phyloP scores from a whole-genome alignment of 2,329 filamentous ascomycete genomes.

The Pseudogymnoascus sp. region DNA sequence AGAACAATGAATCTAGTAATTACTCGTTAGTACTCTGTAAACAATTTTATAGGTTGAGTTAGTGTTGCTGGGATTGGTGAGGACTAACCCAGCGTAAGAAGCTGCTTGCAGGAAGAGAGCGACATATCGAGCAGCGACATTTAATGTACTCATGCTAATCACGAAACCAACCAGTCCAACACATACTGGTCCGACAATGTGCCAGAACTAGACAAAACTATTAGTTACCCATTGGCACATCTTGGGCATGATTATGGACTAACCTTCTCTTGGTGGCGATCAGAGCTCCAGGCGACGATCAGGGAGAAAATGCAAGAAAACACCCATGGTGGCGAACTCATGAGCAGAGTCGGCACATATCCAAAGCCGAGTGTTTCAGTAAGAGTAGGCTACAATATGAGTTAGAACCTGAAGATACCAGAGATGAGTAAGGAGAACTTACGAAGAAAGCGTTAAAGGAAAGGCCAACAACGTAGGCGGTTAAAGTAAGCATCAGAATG shows the following conservation, averaged over 20 bases:
- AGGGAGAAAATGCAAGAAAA: slow-evolving; percentile 53
- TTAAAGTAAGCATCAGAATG: slow-evolving; percentile 55
- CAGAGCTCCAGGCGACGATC: slow-evolving; percentile 48
- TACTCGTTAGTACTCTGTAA: neutral
- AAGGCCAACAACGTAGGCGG: slow-evolving; percentile 51
- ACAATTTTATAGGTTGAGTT: neutral
- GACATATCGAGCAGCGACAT: slow-evolving; percentile 28
- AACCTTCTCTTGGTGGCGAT: slow-evolving; percentile 41
- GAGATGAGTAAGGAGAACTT: slow-evolving; percentile 19
- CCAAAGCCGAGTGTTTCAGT: slow-evolving; percentile 46
- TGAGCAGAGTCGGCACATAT: slow-evolving; percentile 46
- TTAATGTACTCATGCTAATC: slow-evolving; percentile 23
- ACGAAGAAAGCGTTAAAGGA: slow-evolving; percentile 54
- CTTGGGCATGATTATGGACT: slow-evolving; percentile 41
- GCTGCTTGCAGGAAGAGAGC: slow-evolving; percentile 29
- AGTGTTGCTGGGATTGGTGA: slow-evolving; percentile 41
- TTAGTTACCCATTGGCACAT: slow-evolving; percentile 50
- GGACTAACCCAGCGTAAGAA: slow-evolving; percentile 39
- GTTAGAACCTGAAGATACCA: neutral
- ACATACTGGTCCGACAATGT: slow-evolving; percentile 25
- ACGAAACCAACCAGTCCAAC: slow-evolving; percentile 28
- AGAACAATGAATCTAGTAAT: slow-evolving; percentile 43
- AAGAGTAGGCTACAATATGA: slow-evolving; percentile 3
- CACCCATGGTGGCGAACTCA: slow-evolving; percentile 52
- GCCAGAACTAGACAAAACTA: slow-evolving; percentile 49